Base-by-base conservation (phyloP, 306 rosid genomes). In the Sindora glabra region DNA sequence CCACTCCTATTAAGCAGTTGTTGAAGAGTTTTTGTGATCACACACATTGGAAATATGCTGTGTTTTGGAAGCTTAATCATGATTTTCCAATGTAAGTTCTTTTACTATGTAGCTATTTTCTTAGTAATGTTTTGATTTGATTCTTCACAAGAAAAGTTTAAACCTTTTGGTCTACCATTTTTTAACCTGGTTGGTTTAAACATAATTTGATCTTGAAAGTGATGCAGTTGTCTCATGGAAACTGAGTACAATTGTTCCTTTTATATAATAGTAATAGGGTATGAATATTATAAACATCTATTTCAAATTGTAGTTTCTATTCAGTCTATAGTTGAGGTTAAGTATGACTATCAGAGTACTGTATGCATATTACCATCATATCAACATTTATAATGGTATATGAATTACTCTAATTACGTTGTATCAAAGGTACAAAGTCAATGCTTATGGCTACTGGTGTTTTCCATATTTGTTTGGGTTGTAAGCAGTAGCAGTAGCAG, bases 61-160 rank as follows among this genome's bases (percentile, higher is more conserved):
- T 88, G 18, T 88, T 92, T 79, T 92, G 98, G 98, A 92, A 81
- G 86, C 91, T 92, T 68, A 67, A 60, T 9, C 81, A 76, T 32
- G 85, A 69, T 62, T 66, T 68, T 57, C 80, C 84, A 2, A 17
- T 62, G 77, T 79, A 62, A 74, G 80, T 56, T 70, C 36, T 48
- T 49, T 65, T 44, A 37, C 52, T 46, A 17, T 66, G 53, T 25
- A 60, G 52, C 34, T 52, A 26, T 33, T 38, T 69, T 40, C 2
- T 36, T 25, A 59, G 29, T 59, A 29, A 21, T 65, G 36, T 5
- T 29, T 7, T 41, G 48, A 3, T 16, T 46, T 1, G 12, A 32
- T 56, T 56, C 21, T n/a, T n/a, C n/a, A n/a, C n/a, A n/a, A n/a
- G n/a, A n/a, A n/a, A n/a, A n/a, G n/a, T n/a, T n/a, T 42, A 26